Percentiles rank a stretch among this genome's conserved stretches.
Evolutionary conservation across 2,329 filamentous ascomycete species (phyloP).

Genomic region (Phoma sp.): DNA sequence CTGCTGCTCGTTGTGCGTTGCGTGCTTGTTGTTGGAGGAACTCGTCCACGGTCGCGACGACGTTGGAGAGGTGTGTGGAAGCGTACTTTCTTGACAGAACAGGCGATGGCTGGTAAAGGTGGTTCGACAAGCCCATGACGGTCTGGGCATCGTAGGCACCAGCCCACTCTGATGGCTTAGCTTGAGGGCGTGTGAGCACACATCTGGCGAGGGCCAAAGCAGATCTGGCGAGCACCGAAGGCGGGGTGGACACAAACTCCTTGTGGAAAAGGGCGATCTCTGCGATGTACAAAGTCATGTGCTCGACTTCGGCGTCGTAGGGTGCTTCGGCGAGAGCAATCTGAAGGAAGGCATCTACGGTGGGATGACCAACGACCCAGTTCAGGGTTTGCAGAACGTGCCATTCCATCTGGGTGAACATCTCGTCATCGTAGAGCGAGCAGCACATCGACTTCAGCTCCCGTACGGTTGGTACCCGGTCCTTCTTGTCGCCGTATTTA

Average conservation of each 20-base stretch:
- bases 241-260: constrained; percentile 92
- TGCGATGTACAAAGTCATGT: constrained; percentile 92
- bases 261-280: constrained; percentile 96
- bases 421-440: constrained; percentile 95
- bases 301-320: constrained; percentile 86
- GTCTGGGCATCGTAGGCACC: constrained; percentile 74
- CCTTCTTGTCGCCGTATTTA: constrained; percentile 99
- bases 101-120: constrained; percentile 71
- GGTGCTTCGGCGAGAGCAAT: constrained; percentile 78
- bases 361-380: constrained; percentile 95
- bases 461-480: constrained; percentile 94
- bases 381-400: constrained; percentile 97
- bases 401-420: constrained; percentile 99
- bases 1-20: constrained; percentile 53
- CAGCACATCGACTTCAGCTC: constrained; percentile 99
- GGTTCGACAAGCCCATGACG: constrained; percentile 68
- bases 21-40: constrained; percentile 69
- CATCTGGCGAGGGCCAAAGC: constrained; percentile 86
- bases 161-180: constrained; percentile 78
- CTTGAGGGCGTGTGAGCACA: constrained; percentile 81
- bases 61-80: constrained; percentile 69
- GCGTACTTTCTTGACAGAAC: constrained; percentile 74
- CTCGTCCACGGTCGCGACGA: constrained; percentile 69
- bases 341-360: constrained; percentile 92
- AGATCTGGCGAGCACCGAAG: constrained; percentile 88